phyloP scores from a whole-genome alignment of 2,329 filamentous ascomycete genomes.

The Monilinia vaccinii-corymbosi region DNA sequence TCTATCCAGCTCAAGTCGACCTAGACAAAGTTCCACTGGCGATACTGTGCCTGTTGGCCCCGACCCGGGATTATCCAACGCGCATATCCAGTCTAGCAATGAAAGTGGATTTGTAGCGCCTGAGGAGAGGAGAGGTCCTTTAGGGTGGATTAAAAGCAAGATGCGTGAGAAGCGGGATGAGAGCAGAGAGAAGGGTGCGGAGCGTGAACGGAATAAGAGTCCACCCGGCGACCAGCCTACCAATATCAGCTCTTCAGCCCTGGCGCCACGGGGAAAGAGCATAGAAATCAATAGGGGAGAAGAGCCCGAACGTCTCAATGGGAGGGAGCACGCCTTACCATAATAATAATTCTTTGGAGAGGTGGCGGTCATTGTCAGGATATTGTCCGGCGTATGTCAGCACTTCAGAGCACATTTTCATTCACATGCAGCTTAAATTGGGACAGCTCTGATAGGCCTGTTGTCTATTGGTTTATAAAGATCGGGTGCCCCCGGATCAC shows the following conservation, averaged over 20 bases:
- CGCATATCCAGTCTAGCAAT: slow-evolving; percentile 29
- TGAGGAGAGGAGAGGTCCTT: slow-evolving; percentile 45
- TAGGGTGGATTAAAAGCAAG: slow-evolving; percentile 58
- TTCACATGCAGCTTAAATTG: neutral
- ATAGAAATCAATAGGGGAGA: slow-evolving; percentile 24
- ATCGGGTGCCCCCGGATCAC: neutral
- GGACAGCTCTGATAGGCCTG: neutral
- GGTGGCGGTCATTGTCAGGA: neutral
- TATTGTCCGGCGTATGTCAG: neutral
- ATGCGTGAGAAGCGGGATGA: slow-evolving; percentile 43
- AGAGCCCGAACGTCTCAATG: slow-evolving; percentile 13
- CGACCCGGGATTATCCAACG: slow-evolving; percentile 23
- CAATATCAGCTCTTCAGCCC: slow-evolving; percentile 9
- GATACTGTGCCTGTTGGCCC: slow-evolving; percentile 29
- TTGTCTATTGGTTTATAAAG: neutral
- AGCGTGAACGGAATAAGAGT: slow-evolving; percentile 26
- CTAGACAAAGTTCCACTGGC: slow-evolving; percentile 37
- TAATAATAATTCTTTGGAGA: slow-evolving; percentile 4
- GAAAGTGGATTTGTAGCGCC: slow-evolving; percentile 19
- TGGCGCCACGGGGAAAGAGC: slow-evolving; percentile 22
- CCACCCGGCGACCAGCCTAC: slow-evolving; percentile 24
- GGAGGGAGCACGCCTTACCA: slow-evolving; percentile 12
- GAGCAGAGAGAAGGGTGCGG: slow-evolving; percentile 21
- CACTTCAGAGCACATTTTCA: neutral
- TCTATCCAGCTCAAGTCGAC: slow-evolving; percentile 48